Evolutionary conservation across 2,329 filamentous ascomycete genomes (phyloP).

Genomic region (Arthrobotrys sphaeroides): DNA sequence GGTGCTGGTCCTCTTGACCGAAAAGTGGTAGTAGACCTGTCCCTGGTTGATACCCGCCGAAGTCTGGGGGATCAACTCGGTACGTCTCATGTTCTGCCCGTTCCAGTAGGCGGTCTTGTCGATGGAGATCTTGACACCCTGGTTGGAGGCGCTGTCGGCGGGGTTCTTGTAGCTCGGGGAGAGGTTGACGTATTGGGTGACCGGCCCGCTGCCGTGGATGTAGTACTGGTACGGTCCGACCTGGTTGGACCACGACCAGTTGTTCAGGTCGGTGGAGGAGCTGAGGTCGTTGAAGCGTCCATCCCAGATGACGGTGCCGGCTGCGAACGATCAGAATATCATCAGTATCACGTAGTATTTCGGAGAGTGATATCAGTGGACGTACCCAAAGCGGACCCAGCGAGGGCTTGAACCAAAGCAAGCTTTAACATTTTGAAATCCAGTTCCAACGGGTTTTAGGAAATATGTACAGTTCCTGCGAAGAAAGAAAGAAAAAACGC

Average conservation of each 20-base stretch:
- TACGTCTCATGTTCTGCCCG: conserved; percentile 75
- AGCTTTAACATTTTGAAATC: conserved; percentile 53
- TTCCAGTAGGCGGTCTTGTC: conserved; percentile 74
- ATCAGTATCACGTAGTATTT: not conserved
- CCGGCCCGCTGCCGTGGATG: conserved; percentile 68
- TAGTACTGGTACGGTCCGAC: conserved; percentile 75
- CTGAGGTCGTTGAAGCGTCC: conserved; percentile 72
- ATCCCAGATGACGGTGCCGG: conserved; percentile 69
- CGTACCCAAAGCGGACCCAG: conserved; percentile 45
- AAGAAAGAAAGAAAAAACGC: too few relatives aligned
- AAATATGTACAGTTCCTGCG: conserved; percentile 16
- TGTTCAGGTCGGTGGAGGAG: conserved; percentile 67
- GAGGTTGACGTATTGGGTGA: conserved; percentile 71
- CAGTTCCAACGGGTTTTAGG: conserved; percentile 43
- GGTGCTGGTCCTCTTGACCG: conserved; percentile 68
- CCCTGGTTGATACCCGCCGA: conserved; percentile 72
- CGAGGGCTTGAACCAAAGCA: conserved; percentile 52
- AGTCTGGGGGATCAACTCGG: conserved; percentile 78
- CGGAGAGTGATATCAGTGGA: not conserved
- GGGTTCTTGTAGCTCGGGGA: conserved; percentile 72
- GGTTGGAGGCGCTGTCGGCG: conserved; percentile 69
- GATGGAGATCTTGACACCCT: conserved; percentile 76
- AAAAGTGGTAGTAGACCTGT: conserved; percentile 77
- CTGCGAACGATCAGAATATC: not conserved
- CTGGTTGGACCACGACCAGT: conserved; percentile 73